These are phyloP conservation scores for Leccinum subtestaceum DNA, from an alignment of 768 basidiomycete species.

Conservation along the genomic window DNA sequence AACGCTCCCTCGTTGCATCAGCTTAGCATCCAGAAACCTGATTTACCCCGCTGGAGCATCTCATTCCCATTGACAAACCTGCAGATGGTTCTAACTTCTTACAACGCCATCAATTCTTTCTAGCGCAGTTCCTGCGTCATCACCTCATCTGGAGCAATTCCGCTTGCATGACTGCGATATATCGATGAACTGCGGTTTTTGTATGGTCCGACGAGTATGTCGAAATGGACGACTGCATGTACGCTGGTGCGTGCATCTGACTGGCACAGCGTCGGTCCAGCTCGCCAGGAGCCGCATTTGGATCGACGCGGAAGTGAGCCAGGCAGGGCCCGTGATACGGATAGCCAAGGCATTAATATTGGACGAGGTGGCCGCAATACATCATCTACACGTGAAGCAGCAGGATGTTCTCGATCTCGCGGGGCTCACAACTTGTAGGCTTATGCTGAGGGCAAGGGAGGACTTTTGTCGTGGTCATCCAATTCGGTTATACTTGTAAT, in stretches of 20 bases:
- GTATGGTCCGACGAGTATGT: slow-evolving; percentile 40
- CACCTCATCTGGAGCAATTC: slow-evolving; percentile 45
- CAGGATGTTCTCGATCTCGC: slow-evolving; percentile 52
- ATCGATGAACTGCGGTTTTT: slow-evolving; percentile 39
- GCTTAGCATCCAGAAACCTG: slow-evolving; percentile 34
- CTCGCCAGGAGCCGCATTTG: slow-evolving; percentile 42
- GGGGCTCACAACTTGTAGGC: slow-evolving; percentile 43
- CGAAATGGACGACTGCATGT: slow-evolving; percentile 48
- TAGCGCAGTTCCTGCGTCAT: slow-evolving; percentile 18
- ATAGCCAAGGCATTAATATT: slow-evolving; percentile 30
- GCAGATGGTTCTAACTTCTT: slow-evolving; percentile 35
- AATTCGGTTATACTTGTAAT: background rate
- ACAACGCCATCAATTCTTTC: slow-evolving; percentile 18
- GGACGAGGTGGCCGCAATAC: slow-evolving; percentile 48
- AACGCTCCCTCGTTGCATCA: slow-evolving; percentile 36
- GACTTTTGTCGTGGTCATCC: slow-evolving; percentile 54
- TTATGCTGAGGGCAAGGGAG: slow-evolving; percentile 38
- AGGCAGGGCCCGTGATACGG: slow-evolving; percentile 2
- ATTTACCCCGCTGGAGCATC: slow-evolving; percentile 35
- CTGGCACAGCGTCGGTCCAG: slow-evolving; percentile 48
- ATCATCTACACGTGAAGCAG: slow-evolving; percentile 56
- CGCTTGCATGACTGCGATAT: slow-evolving; percentile 60
- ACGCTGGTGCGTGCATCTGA: slow-evolving; percentile 57
- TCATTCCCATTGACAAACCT: slow-evolving; percentile 36
- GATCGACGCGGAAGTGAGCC: background rate